Evolutionary conservation across 176 grass and related monocot genomes (phyloP), one percentile per base, ranked within the genome.

Genomic region (Lolium rigidum): DNA sequence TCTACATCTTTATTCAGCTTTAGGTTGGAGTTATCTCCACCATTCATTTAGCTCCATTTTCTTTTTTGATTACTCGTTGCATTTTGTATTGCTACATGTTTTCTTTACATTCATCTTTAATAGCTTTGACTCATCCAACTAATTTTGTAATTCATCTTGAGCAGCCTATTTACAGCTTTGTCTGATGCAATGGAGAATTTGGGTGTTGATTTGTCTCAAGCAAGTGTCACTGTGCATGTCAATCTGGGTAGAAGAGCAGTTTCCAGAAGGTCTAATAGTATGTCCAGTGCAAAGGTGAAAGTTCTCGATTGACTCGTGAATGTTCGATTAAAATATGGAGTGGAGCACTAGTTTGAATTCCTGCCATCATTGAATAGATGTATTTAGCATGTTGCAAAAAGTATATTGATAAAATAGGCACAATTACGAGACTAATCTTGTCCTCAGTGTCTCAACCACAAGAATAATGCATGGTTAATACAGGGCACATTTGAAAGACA

Each of bases 121-220:
- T 18, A 76, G 50, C 50, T 57, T 38, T 11, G 52, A 39, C 51
- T 77, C 74, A 77, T 55, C 10, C 17, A 82, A 79, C 44, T 21
- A 47, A 52, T 44, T 52, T 59, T 21, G 26, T 55, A 49, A 43
- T 50, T n/a, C 50, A 24, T 62, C 57, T 50, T 66, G 8, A 46
- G 64, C 80, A 94, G 92, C 78, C 64, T 94, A 72, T 91, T 94
- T 74, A 77, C 80, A 2, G 65, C 92, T 61, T 70, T 94, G 69
- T 81, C 92, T 81, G 81, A 88, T 77, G 92, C 89, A 80, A 86
- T 94, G 82, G 92, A 90, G 68, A 91, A 87, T 79, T 86, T 86
- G 79, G 92, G 89, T 52, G 38, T 94, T 78, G 92, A 94, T 80
- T 78, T 91, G 66, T 91, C 92, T 50, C 92, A 94, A 89, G 92